These are phyloP conservation scores for Ophiosphaerella herpotricha DNA, from an alignment of 2,329 filamentous ascomycete genomes.

Conservation along the genomic window DNA sequence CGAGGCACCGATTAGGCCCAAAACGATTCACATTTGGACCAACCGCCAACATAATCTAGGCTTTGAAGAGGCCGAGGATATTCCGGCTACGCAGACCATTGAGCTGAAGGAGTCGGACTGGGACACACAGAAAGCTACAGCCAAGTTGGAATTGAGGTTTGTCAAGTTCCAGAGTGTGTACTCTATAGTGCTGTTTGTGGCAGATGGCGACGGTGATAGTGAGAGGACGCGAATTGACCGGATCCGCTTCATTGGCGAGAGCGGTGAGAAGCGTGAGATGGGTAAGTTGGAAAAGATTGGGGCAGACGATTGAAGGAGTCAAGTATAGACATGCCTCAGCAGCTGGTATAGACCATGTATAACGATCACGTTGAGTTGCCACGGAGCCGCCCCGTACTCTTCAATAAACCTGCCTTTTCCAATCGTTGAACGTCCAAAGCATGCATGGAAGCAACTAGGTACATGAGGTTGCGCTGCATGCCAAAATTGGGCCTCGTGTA, in stretches of 20 bases:
- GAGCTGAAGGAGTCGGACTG: constrained; percentile 77
- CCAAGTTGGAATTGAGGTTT: constrained; percentile 70
- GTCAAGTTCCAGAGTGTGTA: constrained; percentile 98
- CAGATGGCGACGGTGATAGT: constrained; percentile 76
- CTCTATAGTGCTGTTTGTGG: constrained; percentile 84
- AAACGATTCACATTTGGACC: constrained; percentile 80
- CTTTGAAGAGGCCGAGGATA: constrained; percentile 92
- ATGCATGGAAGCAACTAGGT: too few relatives aligned
- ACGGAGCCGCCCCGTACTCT: too few relatives aligned
- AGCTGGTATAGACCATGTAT: too few relatives aligned
- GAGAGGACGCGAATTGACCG: constrained; percentile 86
- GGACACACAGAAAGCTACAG: constrained; percentile 59
- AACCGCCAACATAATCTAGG: constrained; percentile 90
- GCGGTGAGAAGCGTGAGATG: constrained; percentile 88
- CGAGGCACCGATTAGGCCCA: constrained; percentile 78
- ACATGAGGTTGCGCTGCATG: too few relatives aligned
- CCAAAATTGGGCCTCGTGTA: too few relatives aligned
- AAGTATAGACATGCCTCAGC: too few relatives aligned
- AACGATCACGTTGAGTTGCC: too few relatives aligned
- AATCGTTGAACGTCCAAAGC: too few relatives aligned
- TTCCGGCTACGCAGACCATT: constrained; percentile 77
- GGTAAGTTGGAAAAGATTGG: constrained; percentile 95
- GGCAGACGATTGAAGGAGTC: constrained; percentile 57
- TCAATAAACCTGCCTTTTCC: too few relatives aligned
- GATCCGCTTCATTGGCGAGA: constrained; percentile 81